A percentile compares a stretch with the other conserved stretches of the same genome.
Evolutionary conservation across 768 basidiomycete genomes (phyloP).

Genomic region (Steccherinum ochraceum): DNA sequence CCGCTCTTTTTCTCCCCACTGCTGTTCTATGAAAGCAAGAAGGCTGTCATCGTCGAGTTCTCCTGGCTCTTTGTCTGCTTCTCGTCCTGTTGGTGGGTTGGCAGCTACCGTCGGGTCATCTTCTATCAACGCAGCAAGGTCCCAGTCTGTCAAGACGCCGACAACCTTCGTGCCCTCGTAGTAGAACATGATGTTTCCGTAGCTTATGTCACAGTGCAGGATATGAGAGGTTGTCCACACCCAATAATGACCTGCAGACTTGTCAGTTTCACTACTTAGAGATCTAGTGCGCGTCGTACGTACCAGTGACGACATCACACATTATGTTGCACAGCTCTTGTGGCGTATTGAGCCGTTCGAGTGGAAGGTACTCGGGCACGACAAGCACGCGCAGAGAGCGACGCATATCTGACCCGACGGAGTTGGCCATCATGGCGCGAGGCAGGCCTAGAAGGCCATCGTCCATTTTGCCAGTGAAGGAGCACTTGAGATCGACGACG

Average conservation of each 20-base stretch:
- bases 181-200: neutral
- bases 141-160: neutral
- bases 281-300: neutral
- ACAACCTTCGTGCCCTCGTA: neutral
- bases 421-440: neutral
- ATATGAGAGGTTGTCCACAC: slow-evolving; percentile 1
- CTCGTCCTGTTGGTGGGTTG: no score
- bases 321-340: neutral
- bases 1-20: no score
- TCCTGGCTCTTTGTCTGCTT: no score
- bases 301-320: neutral
- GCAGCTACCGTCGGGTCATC: no score
- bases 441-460: neutral
- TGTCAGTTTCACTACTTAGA: neutral
- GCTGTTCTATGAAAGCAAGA: no score
- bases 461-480: neutral
- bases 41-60: no score
- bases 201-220: neutral
- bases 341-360: neutral
- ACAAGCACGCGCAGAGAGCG: neutral
- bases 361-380: neutral
- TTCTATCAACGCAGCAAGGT: no score
- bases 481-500: neutral
- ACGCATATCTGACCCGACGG: neutral
- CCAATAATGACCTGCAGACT: neutral